These are phyloP conservation scores for Fusarium veterinarium DNA, from an alignment of 2,329 filamentous ascomycete species.

Conservation along the genomic window DNA sequence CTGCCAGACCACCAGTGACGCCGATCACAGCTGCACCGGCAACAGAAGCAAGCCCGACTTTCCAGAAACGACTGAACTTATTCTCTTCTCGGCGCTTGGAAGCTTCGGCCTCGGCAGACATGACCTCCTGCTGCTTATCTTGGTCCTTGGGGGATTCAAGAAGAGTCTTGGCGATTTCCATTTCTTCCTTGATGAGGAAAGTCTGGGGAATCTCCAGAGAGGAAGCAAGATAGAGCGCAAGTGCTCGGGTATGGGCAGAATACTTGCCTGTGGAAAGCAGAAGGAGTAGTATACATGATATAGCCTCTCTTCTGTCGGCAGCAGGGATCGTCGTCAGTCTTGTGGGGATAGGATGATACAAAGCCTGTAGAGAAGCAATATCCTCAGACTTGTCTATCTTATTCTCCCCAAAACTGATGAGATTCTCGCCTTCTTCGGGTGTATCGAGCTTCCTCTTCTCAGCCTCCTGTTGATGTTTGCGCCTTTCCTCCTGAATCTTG, in stretches of 20 bases:
- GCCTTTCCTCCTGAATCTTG: slow-evolving; percentile 60
- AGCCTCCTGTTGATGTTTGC: slow-evolving; percentile 57
- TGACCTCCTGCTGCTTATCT: slow-evolving; percentile 55
- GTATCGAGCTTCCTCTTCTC: slow-evolving; percentile 51
- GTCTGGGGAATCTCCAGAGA: slow-evolving; percentile 72
- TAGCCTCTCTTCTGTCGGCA: slow-evolving; percentile 69
- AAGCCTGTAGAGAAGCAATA: slow-evolving; percentile 58
- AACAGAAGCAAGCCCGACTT: slow-evolving; percentile 88
- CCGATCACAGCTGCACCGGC: slow-evolving; percentile 92
- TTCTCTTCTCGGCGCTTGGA: slow-evolving; percentile 79
- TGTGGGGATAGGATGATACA: slow-evolving; percentile 66
- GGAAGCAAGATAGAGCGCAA: slow-evolving; percentile 76
- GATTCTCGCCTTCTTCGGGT: slow-evolving; percentile 52
- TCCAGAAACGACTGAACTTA: slow-evolving; percentile 80
- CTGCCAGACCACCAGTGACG: slow-evolving; percentile 89
- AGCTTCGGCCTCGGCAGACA: slow-evolving; percentile 82
- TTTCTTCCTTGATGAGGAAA: slow-evolving; percentile 76
- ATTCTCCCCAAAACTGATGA: slow-evolving; percentile 55
- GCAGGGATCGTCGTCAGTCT: slow-evolving; percentile 67
- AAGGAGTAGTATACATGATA: slow-evolving; percentile 77
- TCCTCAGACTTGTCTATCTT: slow-evolving; percentile 52
- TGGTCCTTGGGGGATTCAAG: slow-evolving; percentile 70
- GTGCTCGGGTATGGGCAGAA: slow-evolving; percentile 75
- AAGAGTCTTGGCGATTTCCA: slow-evolving; percentile 79
- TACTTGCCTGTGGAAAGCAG: slow-evolving; percentile 80